A percentile compares a stretch with the other conserved stretches of the same genome.
Evolutionary conservation across 345 rosid genomes (phyloP).

Genomic region (Turritis glabra): DNA sequence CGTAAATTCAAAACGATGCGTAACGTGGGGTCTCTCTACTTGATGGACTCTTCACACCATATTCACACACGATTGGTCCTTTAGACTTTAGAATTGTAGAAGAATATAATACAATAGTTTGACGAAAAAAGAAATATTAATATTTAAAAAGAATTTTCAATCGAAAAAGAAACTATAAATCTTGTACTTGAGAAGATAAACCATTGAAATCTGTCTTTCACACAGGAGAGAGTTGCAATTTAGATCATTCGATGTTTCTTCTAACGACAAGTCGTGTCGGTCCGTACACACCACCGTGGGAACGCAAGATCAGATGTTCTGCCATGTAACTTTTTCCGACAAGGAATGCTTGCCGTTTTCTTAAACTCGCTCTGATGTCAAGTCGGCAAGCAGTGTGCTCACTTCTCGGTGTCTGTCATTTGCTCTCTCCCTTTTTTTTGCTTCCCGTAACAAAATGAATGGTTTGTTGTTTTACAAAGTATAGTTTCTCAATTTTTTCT

Average conservation of each 20-base stretch:
- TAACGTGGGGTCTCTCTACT: conserved; percentile 19
- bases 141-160: background rate
- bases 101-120: conserved; percentile 16
- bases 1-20: background rate
- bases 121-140: background rate
- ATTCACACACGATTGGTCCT: conserved; percentile 27
- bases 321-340: conserved; percentile 7
- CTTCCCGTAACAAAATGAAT: background rate
- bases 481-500: background rate
- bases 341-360: conserved; percentile 16
- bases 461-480: conserved; percentile 1
- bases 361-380: conserved; percentile 17
- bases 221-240: background rate
- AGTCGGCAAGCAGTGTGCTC: conserved; percentile 47
- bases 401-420: conserved; percentile 55
- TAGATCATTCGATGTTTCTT: conserved; percentile 12
- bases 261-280: conserved; percentile 1
- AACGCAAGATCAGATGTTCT: background rate
- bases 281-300: conserved; percentile 31
- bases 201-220: conserved; percentile 11
- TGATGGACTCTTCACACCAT: conserved; percentile 34
- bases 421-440: background rate
- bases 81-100: background rate
- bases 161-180: conserved; percentile 26
- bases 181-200: conserved; percentile 23